Percentiles rank a stretch among this genome's conserved stretches.
Conservation (phyloP, 805 yeast genomes). For the Teunomyces stri region DNA sequence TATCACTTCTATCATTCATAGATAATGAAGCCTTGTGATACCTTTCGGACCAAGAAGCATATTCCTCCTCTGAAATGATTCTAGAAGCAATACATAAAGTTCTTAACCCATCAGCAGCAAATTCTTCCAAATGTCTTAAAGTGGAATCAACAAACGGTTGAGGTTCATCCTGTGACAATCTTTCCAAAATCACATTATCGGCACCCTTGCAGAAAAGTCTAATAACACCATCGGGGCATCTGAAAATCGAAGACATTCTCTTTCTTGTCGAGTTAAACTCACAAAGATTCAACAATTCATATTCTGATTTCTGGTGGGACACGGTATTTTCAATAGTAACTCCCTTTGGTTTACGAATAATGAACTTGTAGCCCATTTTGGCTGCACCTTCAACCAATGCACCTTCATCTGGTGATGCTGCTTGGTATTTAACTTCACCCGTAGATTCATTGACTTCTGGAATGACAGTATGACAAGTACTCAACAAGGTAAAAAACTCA, state of each 20-base stretch:
- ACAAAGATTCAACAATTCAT: constrained; percentile 84
- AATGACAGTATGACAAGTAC: constrained; percentile 96
- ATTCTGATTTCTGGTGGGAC: constrained; percentile 53
- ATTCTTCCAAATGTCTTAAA: constrained; percentile 85
- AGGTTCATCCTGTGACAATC: constrained; percentile 56
- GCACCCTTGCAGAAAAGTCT: constrained; percentile 95
- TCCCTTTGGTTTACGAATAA: constrained; percentile 79
- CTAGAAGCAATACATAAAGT: constrained; percentile 91
- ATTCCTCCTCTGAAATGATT: constrained; percentile 76
- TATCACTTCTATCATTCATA: constrained; percentile 67
- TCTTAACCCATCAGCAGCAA: constrained; percentile 93
- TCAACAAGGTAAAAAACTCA: constrained; percentile 77
- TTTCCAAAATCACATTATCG: constrained; percentile 89
- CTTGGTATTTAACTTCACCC: constrained; percentile 84
- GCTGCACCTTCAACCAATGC: constrained; percentile 98
- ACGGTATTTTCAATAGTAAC: constrained; percentile 59
- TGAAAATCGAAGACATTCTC: constrained; percentile 92
- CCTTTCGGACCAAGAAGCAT: constrained; percentile 59
- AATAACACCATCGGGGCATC: constrained; percentile 92
- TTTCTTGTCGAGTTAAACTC: constrained; percentile 97
- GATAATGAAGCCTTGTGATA: constrained; percentile 84
- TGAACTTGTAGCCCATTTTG: constrained; percentile 76
- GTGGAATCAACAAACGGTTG: constrained; percentile 86
- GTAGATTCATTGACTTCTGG: constrained; percentile 69
- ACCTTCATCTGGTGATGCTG: constrained; percentile 99